Conservation (phyloP, 176 grass and related monocot species). For the Triticum timopheevii region DNA sequence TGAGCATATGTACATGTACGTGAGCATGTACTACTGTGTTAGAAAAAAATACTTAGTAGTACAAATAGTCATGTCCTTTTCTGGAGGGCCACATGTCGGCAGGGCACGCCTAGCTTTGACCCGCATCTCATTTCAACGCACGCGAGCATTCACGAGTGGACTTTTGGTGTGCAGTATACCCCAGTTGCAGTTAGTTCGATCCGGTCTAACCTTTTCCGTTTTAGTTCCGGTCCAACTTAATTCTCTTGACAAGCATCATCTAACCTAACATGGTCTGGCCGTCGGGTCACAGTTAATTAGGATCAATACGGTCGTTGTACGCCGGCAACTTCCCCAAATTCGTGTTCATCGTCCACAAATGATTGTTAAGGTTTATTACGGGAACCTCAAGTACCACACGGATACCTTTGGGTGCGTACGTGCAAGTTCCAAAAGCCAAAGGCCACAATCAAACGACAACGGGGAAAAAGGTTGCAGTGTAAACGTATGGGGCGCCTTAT, state of each 20-base stretch:
- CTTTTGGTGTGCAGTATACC: background rate
- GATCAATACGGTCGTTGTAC: background rate
- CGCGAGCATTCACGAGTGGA: constrained; percentile 31
- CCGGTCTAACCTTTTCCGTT: no score
- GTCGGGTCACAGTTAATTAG: background rate
- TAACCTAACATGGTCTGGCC: background rate
- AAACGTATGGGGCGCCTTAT: background rate
- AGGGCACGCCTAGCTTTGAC: background rate
- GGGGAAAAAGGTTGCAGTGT: background rate
- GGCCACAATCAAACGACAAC: background rate
- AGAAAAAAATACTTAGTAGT: no score
- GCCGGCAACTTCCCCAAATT: background rate
- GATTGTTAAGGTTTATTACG: background rate
- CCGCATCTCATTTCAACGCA: constrained; percentile 13
- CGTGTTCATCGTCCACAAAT: background rate
- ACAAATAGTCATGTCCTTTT: background rate
- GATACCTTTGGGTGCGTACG: background rate
- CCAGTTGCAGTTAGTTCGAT: no score
- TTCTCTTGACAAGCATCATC: background rate
- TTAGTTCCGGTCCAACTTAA: constrained; percentile 15
- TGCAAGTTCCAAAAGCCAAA: background rate
- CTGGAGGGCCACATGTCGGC: background rate
- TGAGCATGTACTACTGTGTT: no score
- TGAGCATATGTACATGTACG: no score
- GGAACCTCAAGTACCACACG: background rate